Base-by-base conservation (phyloP, 75 land plant species). In the Chamaecyparis obtusa region DNA sequence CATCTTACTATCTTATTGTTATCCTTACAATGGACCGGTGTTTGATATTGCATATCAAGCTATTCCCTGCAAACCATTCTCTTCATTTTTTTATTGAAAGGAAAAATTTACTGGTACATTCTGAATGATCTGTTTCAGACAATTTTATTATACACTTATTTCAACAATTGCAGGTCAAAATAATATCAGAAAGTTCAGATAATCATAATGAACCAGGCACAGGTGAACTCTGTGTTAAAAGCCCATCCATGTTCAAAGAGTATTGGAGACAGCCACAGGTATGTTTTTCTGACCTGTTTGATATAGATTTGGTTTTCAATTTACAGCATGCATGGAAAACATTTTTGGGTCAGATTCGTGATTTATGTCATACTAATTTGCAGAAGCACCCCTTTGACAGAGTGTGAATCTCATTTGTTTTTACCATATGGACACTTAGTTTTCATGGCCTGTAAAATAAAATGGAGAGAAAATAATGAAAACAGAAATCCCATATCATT, bases 181-280 rank as follows among this genome's bases (percentile, higher is more conserved):
- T 98, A 83, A 56, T 92, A 55, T 82, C 88, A 56, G 97, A 95
- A 84, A 92, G 93, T 89, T 90, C 67, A 35, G 87, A 76, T 81
- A 46, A 81, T 37, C 86, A 30, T 87, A 89, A 89, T 64, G 43
- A 48, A 32, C 55, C 83, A 13, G 93, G 92, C 33, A 93, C 87
- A 37, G 99, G 99, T 33, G 99, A 98, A 84, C 91, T 98, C n/a
- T 97, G 95, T 85, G 88, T 98, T 55, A 94, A 90, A 89, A 98
- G 97, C 85, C 99, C 99, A 46, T 95, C 99, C 37, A 87, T 97
- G 85, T 98, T 98, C 86, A 93, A 91, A 88, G 99, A 95, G 83
- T 98, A 96, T 86, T 98, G 99, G 99, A 95, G 92, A 86, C 90
- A 88, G 83, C 99, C 96, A 77, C 87, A 94, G 97, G 99, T 97